phyloP scores from a whole-genome alignment of 2,329 filamentous ascomycete species.

The Trichoderma lentiforme region DNA sequence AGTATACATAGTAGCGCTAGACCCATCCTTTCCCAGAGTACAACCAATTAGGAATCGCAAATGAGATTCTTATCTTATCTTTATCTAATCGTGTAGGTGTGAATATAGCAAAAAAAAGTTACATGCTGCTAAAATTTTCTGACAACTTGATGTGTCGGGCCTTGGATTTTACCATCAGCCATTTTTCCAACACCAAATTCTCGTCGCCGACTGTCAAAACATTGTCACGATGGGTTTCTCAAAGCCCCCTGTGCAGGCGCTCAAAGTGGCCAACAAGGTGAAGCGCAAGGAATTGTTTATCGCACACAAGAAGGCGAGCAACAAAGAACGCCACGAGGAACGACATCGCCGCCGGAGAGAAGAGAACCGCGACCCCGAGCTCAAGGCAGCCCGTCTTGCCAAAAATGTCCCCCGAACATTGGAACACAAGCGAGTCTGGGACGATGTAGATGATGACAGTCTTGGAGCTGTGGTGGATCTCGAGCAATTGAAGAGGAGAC shows the following conservation, averaged over 20 bases:
- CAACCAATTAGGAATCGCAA: rapidly evolving
- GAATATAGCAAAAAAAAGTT: conserved; percentile 2
- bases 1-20: neutral
- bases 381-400: conserved; percentile 69
- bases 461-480: conserved; percentile 56
- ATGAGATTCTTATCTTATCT: neutral
- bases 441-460: conserved; percentile 65
- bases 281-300: conserved; percentile 75
- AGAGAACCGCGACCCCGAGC: conserved; percentile 76
- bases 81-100: neutral
- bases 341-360: conserved; percentile 78
- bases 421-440: conserved; percentile 87
- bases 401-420: conserved; percentile 78
- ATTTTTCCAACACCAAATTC: neutral
- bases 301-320: conserved; percentile 72
- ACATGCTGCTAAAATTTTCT: conserved; percentile 39
- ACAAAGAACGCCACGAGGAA: conserved; percentile 70
- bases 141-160: conserved; percentile 9
- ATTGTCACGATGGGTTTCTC: conserved; percentile 31
- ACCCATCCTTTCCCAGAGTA: rapidly evolving
- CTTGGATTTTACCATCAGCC: conserved; percentile 12
- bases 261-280: conserved; percentile 69
- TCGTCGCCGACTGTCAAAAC: conserved; percentile 2
- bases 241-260: conserved; percentile 36
- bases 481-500: conserved; percentile 55